Percentiles rank a stretch among this genome's conserved stretches.
These are phyloP conservation scores for Amanita thiersii DNA, from an alignment of 768 basidiomycete genomes.

Conservation along the genomic window DNA sequence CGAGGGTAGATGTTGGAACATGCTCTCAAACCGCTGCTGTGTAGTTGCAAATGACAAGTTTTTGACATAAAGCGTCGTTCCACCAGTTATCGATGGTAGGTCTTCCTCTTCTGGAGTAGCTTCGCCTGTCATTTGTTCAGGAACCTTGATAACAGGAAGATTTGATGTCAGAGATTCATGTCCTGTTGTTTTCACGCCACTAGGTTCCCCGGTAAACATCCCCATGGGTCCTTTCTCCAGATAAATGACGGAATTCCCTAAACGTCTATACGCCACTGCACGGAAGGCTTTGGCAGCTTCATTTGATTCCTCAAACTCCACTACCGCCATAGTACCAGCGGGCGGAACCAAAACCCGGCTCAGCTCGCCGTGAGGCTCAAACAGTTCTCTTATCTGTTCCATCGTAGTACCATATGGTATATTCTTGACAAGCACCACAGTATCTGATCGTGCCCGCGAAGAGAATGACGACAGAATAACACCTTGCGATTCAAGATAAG, in stretches of 20 bases:
- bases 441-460: conserved; percentile 55
- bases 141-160: conserved; percentile 21
- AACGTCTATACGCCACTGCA: conserved; percentile 76
- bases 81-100: conserved; percentile 40
- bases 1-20: conserved; percentile 68
- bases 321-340: conserved; percentile 87
- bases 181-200: conserved; percentile 11
- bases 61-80: conserved; percentile 89
- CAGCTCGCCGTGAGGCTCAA: conserved; percentile 67
- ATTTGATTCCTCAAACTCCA: conserved; percentile 69
- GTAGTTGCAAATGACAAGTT: conserved; percentile 93
- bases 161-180: conserved; percentile 6
- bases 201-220: conserved; percentile 56
- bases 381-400: conserved; percentile 71
- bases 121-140: conserved; percentile 31
- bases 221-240: conserved; percentile 87
- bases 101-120: conserved; percentile 27
- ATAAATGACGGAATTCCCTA: conserved; percentile 88
- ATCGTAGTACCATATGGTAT: conserved; percentile 85
- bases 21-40: conserved; percentile 54
- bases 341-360: conserved; percentile 77
- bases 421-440: conserved; percentile 89
- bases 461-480: conserved; percentile 55
- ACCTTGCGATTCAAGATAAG: conserved; percentile 76
- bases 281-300: conserved; percentile 74